Evolutionary conservation across 768 basidiomycete genomes (phyloP), one percentile per base, ranked within the genome.

Genomic region (Russula brevipes): DNA sequence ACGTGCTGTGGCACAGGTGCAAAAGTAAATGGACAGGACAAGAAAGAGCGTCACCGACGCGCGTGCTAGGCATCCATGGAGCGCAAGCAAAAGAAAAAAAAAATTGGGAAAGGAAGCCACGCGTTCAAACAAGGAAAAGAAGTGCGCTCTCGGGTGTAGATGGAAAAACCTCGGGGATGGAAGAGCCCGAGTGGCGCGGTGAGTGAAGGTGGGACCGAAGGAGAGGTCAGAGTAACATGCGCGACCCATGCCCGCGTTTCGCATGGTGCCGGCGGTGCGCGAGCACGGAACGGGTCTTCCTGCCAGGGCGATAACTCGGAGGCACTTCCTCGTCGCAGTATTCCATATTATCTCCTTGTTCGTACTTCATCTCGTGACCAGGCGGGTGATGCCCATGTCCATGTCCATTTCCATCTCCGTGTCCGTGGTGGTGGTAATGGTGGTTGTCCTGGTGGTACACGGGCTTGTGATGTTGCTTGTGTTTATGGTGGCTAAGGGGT

Each of bases 1-100:
- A 8, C 35, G 56, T 35, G 35, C 45, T 36, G 33, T 12, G 56
- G 24, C n/a, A 24, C 17, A 12, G 33, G 44, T 45, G 35, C 33
- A 17, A 57, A 46, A 5, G 14, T n/a, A 19, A 30, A 44, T 44
- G 24, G 6, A 14, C 4, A 53, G 19, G 31, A n/a, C 9, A 9
- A n/a, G n/a, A 5, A 12, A 59, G 50, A 19, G 62, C 62, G 45
- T 54, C 62, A 10, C 61, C 44, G 50, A 63, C 56, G 61, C 56
- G 35, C 52, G 35, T 54, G 54, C 8, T 55, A 35, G 24, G 33
- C 41, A n/a, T 31, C 17, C 36, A 10, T 31, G 24, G 59, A 42
- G 39, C 12, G 30, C 17, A 19, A 9, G 31, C n/a, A 19, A 52
- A 39, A 30, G 24, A n/a, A 16, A 60, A 16, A 24, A 19, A 52